Conservation (phyloP, 2,329 filamentous ascomycete genomes). For the Fusarium nisikadoi region DNA sequence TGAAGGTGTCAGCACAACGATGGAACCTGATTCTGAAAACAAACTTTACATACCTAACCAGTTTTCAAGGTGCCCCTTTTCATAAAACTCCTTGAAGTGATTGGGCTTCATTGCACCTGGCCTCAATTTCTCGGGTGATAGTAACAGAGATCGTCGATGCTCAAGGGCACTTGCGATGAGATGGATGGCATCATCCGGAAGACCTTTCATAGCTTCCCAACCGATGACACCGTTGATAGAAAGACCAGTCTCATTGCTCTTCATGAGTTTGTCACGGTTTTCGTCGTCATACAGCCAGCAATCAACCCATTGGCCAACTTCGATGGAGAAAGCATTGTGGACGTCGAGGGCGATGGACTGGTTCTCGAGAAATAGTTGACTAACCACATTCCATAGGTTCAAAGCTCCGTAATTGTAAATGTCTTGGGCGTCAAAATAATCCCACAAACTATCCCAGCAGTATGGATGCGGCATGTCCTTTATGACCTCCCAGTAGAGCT, state of each 20-base stretch:
- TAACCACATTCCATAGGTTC: constrained; percentile 61
- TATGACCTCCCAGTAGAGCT: constrained; percentile 51
- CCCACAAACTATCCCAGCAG: constrained; percentile 56
- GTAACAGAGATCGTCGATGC: constrained; percentile 45
- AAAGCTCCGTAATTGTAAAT: constrained; percentile 59
- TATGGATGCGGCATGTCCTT: constrained; percentile 46
- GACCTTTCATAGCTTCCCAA: constrained; percentile 39
- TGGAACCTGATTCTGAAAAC: neutral
- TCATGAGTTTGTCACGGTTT: constrained; percentile 48
- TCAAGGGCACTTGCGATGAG: constrained; percentile 49
- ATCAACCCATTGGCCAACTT: constrained; percentile 52
- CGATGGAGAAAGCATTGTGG: constrained; percentile 36
- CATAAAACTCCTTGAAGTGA: constrained; percentile 44
- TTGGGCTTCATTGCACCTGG: constrained; percentile 29
- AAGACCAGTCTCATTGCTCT: constrained; percentile 42
- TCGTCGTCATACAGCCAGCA: constrained; percentile 47
- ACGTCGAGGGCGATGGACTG: constrained; percentile 46
- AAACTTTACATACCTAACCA: constrained; percentile 50
- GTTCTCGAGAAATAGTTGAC: constrained; percentile 56
- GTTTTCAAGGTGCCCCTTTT: constrained; percentile 45
- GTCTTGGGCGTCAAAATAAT: constrained; percentile 60
- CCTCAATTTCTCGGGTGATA: constrained; percentile 23
- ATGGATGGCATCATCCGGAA: constrained; percentile 43
- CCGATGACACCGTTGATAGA: constrained; percentile 1
- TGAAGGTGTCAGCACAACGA: constrained; percentile 20